These are phyloP conservation scores for Arachis stenosperma DNA, from an alignment of 306 rosid genomes.

Conservation along the genomic window DNA sequence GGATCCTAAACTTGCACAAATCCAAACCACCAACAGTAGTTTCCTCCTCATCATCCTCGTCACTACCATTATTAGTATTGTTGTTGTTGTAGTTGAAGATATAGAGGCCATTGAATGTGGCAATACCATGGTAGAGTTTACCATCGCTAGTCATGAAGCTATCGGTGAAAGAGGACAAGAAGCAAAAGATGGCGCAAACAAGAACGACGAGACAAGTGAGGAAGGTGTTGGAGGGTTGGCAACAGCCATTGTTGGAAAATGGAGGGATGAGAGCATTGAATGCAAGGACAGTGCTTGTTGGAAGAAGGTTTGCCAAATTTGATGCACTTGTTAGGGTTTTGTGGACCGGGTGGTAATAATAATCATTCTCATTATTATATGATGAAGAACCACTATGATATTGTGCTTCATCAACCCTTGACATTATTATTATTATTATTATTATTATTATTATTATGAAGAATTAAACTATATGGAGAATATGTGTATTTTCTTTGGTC, in stretches of 20 bases:
- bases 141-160: conserved; percentile 17
- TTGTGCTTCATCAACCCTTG: neutral
- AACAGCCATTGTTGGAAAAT: conserved; percentile 20
- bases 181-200: conserved; percentile 15
- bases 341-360: neutral
- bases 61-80: neutral
- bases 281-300: conserved; percentile 32
- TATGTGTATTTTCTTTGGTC: neutral
- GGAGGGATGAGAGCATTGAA: conserved; percentile 34
- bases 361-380: neutral
- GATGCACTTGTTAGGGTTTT: conserved; percentile 29
- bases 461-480: neutral
- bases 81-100: conserved; percentile 11
- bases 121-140: conserved; percentile 30
- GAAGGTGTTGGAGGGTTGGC: conserved; percentile 24
- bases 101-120: conserved; percentile 22
- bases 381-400: neutral
- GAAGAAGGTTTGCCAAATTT: conserved; percentile 27
- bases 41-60: neutral
- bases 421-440: neutral
- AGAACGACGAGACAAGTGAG: conserved; percentile 4
- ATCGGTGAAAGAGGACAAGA: conserved; percentile 29
- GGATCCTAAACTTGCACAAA: conserved; percentile 12
- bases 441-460: neutral
- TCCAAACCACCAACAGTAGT: neutral